Percentiles rank a stretch among this genome's conserved stretches.
Conservation (phyloP, 1,284 basidiomycete species). For the Sanghuangporus weigelae region DNA sequence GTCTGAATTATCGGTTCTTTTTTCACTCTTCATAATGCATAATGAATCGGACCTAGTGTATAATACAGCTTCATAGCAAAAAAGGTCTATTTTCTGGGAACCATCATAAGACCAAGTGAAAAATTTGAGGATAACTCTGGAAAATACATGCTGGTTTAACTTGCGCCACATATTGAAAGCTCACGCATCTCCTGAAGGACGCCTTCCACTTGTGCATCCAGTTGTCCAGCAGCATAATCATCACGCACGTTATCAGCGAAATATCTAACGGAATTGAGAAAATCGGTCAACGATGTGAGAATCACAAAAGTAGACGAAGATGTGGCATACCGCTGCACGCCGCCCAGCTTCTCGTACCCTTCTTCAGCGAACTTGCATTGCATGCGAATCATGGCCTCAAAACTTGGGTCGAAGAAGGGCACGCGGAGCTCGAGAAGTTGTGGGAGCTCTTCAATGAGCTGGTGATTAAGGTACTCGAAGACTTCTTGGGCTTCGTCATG, state of each 20-base stretch:
- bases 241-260: constrained; percentile 88
- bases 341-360: constrained; percentile 95
- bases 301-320: background rate
- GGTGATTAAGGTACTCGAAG: constrained; percentile 90
- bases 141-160: constrained; percentile 22
- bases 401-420: constrained; percentile 97
- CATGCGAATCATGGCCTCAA: constrained; percentile 98
- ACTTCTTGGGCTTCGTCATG: constrained; percentile 91
- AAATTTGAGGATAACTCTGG: background rate
- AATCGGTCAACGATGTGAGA: constrained; percentile 3
- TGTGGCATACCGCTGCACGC: constrained; percentile 78
- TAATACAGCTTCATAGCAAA: background rate
- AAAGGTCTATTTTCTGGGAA: background rate
- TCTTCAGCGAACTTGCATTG: constrained; percentile 97
- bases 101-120: background rate
- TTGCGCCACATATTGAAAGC: constrained; percentile 80
- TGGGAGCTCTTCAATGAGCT: constrained; percentile 88
- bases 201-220: constrained; percentile 94
- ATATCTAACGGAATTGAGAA: constrained; percentile 47
- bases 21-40: too few species aligned
- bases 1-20: too few species aligned
- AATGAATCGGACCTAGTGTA: background rate
- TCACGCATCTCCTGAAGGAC: constrained; percentile 96
- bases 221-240: constrained; percentile 94
- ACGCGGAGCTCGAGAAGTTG: constrained; percentile 92